These are phyloP conservation scores for Phytopythium litorale DNA, from an alignment of 352 stramenopile genomes.

Conservation along the genomic window DNA sequence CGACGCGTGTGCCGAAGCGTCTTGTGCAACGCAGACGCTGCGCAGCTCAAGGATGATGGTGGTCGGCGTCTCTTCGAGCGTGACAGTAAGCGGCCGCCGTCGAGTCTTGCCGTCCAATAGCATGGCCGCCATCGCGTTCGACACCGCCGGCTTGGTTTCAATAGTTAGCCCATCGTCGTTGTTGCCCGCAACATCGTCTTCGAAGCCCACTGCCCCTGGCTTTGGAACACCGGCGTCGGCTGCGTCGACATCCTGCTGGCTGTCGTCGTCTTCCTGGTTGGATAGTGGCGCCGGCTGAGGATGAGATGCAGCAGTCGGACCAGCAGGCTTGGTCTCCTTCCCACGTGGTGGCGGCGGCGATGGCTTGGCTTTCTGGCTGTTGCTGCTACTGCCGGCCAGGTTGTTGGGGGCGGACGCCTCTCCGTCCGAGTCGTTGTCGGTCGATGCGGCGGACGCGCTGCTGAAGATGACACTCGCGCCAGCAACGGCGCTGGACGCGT, in stretches of 20 bases:
- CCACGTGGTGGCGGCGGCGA: background rate
- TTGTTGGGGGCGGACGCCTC: constrained; percentile 27
- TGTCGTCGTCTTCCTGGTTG: constrained; percentile 5
- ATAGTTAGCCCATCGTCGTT: background rate
- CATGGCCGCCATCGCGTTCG: constrained; percentile 4
- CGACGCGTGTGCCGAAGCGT: constrained; percentile 37
- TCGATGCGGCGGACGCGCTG: constrained; percentile 46
- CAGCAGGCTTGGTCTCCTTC: background rate
- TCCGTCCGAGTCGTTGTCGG: constrained; percentile 48
- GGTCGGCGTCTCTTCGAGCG: constrained; percentile 54
- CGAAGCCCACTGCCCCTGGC: background rate
- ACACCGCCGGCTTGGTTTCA: background rate
- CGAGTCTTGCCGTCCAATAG: constrained; percentile 3
- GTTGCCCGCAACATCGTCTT: constrained; percentile 1
- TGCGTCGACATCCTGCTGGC: background rate
- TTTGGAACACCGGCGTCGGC: background rate
- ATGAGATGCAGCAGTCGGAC: background rate
- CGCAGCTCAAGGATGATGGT: constrained; percentile 59
- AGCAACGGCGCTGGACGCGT: constrained; percentile 18
- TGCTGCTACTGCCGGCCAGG: constrained; percentile 1
- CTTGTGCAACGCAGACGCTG: constrained; percentile 63
- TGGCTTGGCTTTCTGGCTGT: constrained; percentile 3
- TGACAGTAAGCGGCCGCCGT: constrained; percentile 40
- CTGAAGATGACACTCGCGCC: constrained; percentile 53
- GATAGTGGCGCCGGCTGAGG: background rate